phyloP scores from a whole-genome alignment of 1,284 basidiomycete genomes.

The Mycena citricolor region DNA sequence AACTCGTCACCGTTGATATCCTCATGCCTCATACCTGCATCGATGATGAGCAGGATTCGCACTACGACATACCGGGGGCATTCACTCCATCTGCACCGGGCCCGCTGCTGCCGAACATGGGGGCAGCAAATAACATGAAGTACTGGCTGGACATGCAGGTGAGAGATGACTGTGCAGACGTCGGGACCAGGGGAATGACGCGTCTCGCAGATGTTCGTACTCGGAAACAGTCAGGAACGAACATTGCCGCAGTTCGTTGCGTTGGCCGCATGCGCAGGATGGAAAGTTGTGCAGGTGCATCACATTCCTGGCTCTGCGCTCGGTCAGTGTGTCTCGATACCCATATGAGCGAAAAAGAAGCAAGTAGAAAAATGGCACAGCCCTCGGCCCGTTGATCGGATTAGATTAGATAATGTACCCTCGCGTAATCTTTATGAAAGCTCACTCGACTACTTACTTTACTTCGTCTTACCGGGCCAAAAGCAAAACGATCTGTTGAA shows the following conservation, averaged over 20 bases:
- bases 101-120: slow-evolving; percentile 27
- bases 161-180: too few species aligned
- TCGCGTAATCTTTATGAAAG: too few species aligned
- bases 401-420: too few species aligned
- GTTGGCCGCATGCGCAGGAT: slow-evolving; percentile 12
- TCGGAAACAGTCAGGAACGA: slow-evolving; percentile 14
- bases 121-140: slow-evolving; percentile 24
- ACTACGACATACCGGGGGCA: slow-evolving; percentile 16
- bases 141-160: slow-evolving; percentile 27
- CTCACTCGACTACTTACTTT: too few species aligned
- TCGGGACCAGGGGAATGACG: too few species aligned
- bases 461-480: too few species aligned
- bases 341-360: too few species aligned
- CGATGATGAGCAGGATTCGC: background rate
- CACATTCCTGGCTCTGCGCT: slow-evolving; percentile 15
- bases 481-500: too few species aligned
- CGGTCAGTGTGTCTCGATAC: slow-evolving; percentile 11
- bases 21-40: slow-evolving; percentile 15
- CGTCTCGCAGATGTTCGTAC: slow-evolving; percentile 14
- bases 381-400: too few species aligned
- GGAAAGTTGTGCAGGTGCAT: slow-evolving; percentile 16
- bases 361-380: too few species aligned
- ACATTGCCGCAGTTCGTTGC: slow-evolving; percentile 14
- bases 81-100: slow-evolving; percentile 18
- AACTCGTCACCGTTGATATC: slow-evolving; percentile 32